phyloP scores from a whole-genome alignment of 192 early-diverging fungal genomes.

The Podila minutissima region DNA sequence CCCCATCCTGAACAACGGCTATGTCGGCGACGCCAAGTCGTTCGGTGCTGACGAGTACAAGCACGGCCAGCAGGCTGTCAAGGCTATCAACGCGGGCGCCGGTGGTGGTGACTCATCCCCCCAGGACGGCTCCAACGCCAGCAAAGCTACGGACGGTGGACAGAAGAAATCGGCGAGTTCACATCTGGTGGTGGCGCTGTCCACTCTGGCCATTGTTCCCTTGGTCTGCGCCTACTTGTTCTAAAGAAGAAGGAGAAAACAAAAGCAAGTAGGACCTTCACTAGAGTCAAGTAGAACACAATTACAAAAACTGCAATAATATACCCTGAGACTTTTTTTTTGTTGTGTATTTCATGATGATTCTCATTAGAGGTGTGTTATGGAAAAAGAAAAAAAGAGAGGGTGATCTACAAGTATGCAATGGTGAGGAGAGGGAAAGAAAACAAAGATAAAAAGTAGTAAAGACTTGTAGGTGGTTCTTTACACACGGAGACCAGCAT shows the following conservation, averaged over 20 bases:
- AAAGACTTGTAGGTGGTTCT: background rate
- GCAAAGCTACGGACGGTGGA: background rate
- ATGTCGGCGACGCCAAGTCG: constrained; percentile 51
- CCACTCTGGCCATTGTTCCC: constrained; percentile 7
- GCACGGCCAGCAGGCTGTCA: constrained; percentile 51
- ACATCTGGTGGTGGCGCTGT: background rate
- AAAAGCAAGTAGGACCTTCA: background rate
- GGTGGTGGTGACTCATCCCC: background rate
- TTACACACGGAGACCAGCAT: constrained; percentile 41
- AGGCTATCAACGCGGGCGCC: background rate
- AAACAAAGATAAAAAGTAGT: background rate
- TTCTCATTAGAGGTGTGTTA: background rate
- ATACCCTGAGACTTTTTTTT: too few species aligned
- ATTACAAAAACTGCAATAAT: background rate
- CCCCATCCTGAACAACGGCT: constrained; percentile 33
- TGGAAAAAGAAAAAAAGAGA: background rate
- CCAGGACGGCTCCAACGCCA: constrained; percentile 1
- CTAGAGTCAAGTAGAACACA: background rate
- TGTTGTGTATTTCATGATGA: too few species aligned
- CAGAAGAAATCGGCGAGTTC: constrained; percentile 7
- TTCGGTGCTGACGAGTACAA: constrained; percentile 54
- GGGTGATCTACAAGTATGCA: constrained; percentile 5
- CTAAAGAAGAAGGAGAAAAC: background rate
- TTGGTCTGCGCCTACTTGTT: constrained; percentile 26
- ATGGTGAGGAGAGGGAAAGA: background rate